Base-by-base conservation (phyloP, 2,329 filamentous ascomycete species). In the Penicillium sp. region DNA sequence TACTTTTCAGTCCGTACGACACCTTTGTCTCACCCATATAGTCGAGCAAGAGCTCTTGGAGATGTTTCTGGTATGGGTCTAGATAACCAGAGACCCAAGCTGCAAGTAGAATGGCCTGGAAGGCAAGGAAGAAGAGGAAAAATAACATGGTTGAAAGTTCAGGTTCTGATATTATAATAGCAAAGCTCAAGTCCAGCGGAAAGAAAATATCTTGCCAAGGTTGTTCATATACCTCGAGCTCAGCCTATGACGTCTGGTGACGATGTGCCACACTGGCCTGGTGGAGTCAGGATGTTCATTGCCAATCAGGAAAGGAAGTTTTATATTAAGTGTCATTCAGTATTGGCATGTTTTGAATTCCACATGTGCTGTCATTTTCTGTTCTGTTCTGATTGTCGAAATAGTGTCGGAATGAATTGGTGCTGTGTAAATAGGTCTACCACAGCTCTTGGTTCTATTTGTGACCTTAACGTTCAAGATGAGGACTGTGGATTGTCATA, bases 81-180 rank as follows among this genome's bases (percentile, higher is more conserved):
- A 66, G 53, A n/a, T 54, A 52, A 24, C 64, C 64, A 5, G 55
- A 53, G 22, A 66, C 60, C 64, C 64, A 66, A 3, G 63, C 63
- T 17, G 42, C 53, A 7, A 60, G 31, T 6, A 60, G 40, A 32
- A 50, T 24, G 15, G 54, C 10, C 28, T 60, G 58, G 3, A 50
- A 39, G 17, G 47, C 15, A 40, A 58, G 34, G 31, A 53, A 60
- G 9, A 58, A 52, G 15, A 59, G 33, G 15, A 59, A 50, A 3
- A 43, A 52, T 21, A 54, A 29, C 58, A 60, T 59, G 13, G 22
- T 52, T 17, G 12, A 48, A 31, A n/a, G 10, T 28, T 43, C 6
- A 3, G 3, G 2, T 40, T 15, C 15, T 26, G 26, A 26, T 26
- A n/a, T 24, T 28, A 24, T 49, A 4, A 24, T 49, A 4, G 34